These are phyloP conservation scores for Adansonia madagascariensis DNA, from an alignment of 441 rosid species.

Conservation along the genomic window DNA sequence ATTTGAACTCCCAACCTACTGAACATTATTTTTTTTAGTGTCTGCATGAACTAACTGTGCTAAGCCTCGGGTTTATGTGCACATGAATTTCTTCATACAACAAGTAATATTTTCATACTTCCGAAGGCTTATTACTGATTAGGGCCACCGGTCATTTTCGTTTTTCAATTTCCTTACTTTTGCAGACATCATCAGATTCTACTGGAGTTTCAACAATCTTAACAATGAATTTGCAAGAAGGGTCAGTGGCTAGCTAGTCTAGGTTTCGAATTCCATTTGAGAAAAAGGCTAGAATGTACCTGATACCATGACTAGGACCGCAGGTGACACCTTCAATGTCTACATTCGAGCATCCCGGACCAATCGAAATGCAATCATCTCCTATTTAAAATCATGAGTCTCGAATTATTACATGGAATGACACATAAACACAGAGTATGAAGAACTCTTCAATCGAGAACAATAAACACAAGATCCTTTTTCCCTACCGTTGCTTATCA, in stretches of 20 bases:
- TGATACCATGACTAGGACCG: slow-evolving; percentile 98
- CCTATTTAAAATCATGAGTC: slow-evolving; percentile 46
- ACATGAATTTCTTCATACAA: too few relatives aligned
- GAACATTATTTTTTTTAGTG: too few relatives aligned
- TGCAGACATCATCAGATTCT: slow-evolving; percentile 3
- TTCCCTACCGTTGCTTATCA: slow-evolving; percentile 75
- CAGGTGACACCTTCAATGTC: slow-evolving; percentile 86
- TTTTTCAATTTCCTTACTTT: not conserved
- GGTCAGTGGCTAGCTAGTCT: not conserved
- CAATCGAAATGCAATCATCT: slow-evolving; percentile 94
- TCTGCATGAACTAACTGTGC: too few relatives aligned
- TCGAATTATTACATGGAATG: not conserved
- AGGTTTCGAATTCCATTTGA: not conserved
- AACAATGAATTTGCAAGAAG: not conserved
- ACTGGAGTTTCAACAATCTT: not conserved
- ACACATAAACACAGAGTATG: not conserved
- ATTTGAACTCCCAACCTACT: too few relatives aligned
- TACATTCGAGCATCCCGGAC: slow-evolving; percentile 79
- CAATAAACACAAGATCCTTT: not conserved
- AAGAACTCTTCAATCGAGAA: not conserved
- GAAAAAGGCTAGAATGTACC: slow-evolving; percentile 46
- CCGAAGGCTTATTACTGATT: not conserved
- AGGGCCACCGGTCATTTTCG: not conserved
- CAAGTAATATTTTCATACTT: too few relatives aligned
- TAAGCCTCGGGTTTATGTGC: too few relatives aligned